Evolutionary conservation across 2,329 filamentous ascomycete genomes (phyloP).

Genomic region (Sporothrix globosa): DNA sequence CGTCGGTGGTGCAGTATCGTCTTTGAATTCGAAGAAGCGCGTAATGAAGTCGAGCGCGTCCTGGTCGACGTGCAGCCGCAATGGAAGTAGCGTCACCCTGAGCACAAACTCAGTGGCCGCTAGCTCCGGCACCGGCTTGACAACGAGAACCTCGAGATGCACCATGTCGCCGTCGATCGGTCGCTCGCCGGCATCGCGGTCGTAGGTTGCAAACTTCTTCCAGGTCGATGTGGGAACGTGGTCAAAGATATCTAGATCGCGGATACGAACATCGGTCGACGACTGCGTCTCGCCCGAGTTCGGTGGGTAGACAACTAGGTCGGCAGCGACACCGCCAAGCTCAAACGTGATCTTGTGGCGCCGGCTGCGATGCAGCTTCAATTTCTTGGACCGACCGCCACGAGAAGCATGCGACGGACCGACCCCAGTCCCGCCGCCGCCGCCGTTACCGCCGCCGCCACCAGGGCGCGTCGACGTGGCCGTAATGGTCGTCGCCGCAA

Average conservation of each 20-base stretch:
- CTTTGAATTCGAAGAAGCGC: constrained; percentile 97
- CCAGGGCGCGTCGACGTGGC: constrained; percentile 55
- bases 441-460: constrained; percentile 45
- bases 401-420: not conserved
- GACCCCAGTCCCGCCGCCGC: not conserved
- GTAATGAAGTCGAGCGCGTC: constrained; percentile 97
- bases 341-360: constrained; percentile 96
- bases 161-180: constrained; percentile 89
- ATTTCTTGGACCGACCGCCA: constrained; percentile 50
- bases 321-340: constrained; percentile 77
- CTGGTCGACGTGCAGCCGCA: constrained; percentile 93
- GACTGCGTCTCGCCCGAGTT: constrained; percentile 79
- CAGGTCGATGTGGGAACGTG: constrained; percentile 94
- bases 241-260: constrained; percentile 87
- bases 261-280: constrained; percentile 80
- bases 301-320: constrained; percentile 79
- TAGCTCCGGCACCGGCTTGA: constrained; percentile 80
- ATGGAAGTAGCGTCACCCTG: constrained; percentile 75
- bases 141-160: constrained; percentile 83
- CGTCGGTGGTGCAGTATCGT: constrained; percentile 61
- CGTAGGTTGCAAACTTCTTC: constrained; percentile 97
- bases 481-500: constrained; percentile 64
- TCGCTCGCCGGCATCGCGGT: constrained; percentile 81
- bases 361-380: constrained; percentile 81
- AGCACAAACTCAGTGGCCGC: constrained; percentile 89